Evolutionary conservation across 768 basidiomycete species (phyloP).

Genomic region (Fistulinella prunicolor): DNA sequence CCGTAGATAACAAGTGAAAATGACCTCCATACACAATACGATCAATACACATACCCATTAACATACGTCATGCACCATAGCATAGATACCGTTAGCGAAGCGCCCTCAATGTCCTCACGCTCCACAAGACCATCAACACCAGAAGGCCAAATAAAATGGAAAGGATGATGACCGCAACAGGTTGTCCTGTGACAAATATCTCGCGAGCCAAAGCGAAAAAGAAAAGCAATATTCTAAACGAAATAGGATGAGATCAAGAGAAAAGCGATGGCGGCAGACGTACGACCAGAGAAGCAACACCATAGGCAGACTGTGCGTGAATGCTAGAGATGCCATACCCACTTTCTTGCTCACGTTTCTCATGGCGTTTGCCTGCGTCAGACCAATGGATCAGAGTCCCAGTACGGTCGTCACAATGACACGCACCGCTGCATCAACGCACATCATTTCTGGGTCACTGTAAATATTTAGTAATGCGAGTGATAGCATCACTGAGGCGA

Average conservation of each 20-base stretch:
- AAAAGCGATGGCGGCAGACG: not conserved
- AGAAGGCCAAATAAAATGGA: not conserved
- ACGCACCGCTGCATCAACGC: not conserved
- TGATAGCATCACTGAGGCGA: not conserved
- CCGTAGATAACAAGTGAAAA: too few relatives aligned
- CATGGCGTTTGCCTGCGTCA: not conserved
- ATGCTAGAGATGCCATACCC: constrained; percentile 15
- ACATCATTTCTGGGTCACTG: not conserved
- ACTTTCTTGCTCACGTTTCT: not conserved
- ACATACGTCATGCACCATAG: too few relatives aligned
- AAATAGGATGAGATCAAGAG: not conserved
- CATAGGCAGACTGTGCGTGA: constrained; percentile 33
- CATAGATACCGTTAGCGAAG: not conserved
- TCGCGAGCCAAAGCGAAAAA: not conserved
- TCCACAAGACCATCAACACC: not conserved
- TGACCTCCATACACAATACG: too few relatives aligned
- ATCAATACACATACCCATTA: too few relatives aligned
- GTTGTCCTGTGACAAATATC: not conserved
- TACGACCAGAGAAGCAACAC: constrained; percentile 33
- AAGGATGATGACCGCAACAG: not conserved
- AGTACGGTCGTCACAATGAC: not conserved
- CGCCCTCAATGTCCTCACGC: not conserved
- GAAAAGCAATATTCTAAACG: not conserved
- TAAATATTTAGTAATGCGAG: not conserved
- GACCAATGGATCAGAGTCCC: not conserved